Evolutionary conservation across 495 filamentous ascomycete genomes (phyloP), one percentile per base, ranked within the genome.

Genomic region (Penicillium cinerascens): DNA sequence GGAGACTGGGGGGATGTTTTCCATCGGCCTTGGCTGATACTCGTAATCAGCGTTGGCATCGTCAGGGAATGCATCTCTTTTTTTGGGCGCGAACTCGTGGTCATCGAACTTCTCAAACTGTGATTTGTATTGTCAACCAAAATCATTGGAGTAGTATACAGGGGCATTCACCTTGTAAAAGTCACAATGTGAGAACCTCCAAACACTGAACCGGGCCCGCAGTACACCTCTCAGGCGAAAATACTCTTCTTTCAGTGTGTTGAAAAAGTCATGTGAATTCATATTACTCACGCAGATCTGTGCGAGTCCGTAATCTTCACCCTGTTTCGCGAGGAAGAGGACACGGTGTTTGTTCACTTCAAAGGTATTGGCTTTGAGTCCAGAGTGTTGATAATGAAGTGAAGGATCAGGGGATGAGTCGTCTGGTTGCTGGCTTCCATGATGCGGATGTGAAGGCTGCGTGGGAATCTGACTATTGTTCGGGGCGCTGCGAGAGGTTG

Each of bases 1-100:
- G 0, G 61, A 56, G 39, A 64, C 58, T 11, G 58, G 49, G 2
- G 61, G 58, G 11, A 60, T 53, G 3, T 55, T 50, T 17, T 61
- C 25, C 43, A 57, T 52, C 6, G 43, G 54, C 15, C 26, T 39
- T 39, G 48, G 54, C 6, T 42, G 47, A 49, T 49, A 49, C 47
- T 42, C 47, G 47, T 49, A 49, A 29, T 49, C 47, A n/a, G 37
- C 40, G n/a, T 43, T 43, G 16, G 41, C 22, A 43, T 43, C 8
- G 22, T 25, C 18, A n/a, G 41, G 41, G 41, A 43, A 43, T 43
- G 41, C 21, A 36, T 41, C 36, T 49, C 22, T 42, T 15, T 8
- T 8, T 43, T 7, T 17, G 23, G 33, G 38, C 25, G 25, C 25
- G 25, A 27, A 27, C 25, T 27, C 25, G 25, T 27, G 20, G 45